A percentile compares a stretch with the other conserved stretches of the same genome.
These are phyloP conservation scores for Aspergillus oerlinghausenensis DNA, from an alignment of 2,329 filamentous ascomycete genomes.

Conservation along the genomic window DNA sequence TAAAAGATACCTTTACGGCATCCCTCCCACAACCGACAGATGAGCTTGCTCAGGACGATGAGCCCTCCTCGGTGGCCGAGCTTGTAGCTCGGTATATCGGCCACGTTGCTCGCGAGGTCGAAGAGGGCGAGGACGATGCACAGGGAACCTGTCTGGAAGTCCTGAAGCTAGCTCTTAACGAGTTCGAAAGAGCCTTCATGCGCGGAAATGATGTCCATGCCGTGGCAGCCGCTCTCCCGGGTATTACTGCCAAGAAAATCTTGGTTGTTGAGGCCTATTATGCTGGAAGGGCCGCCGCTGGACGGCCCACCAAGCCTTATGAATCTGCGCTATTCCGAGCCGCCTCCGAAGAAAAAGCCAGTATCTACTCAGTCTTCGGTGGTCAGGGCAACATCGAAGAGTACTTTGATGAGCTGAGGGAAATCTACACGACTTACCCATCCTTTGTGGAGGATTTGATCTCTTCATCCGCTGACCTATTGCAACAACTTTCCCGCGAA, in stretches of 20 bases:
- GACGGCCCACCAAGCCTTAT: conserved; percentile 83
- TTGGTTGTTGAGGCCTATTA: conserved; percentile 89
- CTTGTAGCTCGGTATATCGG: conserved; percentile 91
- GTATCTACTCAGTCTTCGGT: conserved; percentile 90
- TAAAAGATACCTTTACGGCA: conserved; percentile 84
- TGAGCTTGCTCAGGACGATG: conserved; percentile 95
- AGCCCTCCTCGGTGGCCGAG: conserved; percentile 93
- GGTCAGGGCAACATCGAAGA: conserved; percentile 99
- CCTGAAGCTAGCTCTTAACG: conserved; percentile 84
- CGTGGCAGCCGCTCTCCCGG: conserved; percentile 75
- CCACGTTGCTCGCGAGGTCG: conserved; percentile 81
- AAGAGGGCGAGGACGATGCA: conserved; percentile 84
- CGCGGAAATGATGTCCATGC: conserved; percentile 95
- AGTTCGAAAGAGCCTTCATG: conserved; percentile 94
- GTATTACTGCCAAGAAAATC: conserved; percentile 89
- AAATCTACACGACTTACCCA: conserved; percentile 86
- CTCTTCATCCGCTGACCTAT: conserved; percentile 71
- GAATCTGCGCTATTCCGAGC: conserved; percentile 90
- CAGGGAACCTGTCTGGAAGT: conserved; percentile 90
- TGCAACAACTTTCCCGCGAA: conserved; percentile 80
- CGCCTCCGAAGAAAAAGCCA: conserved; percentile 75
- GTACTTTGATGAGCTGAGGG: conserved; percentile 95
- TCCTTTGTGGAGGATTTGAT: conserved; percentile 86
- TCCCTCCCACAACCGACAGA: conserved; percentile 88
- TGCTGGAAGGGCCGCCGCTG: conserved; percentile 74